A percentile compares a stretch with the other conserved stretches of the same genome.
These are phyloP conservation scores for Artemisia annua DNA, from an alignment of 129 eudicot genomes.

Conservation along the genomic window DNA sequence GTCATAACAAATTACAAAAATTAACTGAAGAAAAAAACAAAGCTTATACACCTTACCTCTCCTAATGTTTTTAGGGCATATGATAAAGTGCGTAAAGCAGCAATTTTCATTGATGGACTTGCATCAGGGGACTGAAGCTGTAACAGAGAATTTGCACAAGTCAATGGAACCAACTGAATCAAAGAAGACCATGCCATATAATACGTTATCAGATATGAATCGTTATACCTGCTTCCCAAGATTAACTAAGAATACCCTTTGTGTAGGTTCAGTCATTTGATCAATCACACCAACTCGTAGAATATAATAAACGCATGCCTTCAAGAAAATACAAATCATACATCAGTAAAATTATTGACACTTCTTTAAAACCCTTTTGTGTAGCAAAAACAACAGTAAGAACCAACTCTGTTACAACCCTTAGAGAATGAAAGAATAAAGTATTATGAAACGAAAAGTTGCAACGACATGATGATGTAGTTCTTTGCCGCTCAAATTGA, in stretches of 20 bases:
- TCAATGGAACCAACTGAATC: conserved; percentile 15
- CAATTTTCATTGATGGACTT: conserved; percentile 78
- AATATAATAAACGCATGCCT: conserved; percentile 95
- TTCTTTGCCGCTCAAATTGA: conserved; percentile 18
- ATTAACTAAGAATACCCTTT: conserved; percentile 77
- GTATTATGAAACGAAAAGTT: conserved; percentile 17
- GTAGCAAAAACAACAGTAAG: conserved; percentile 12
- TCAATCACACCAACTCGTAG: conserved; percentile 94
- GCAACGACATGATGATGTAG: conserved; percentile 10
- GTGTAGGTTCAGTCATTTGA: conserved; percentile 98
- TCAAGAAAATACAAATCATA: conserved; percentile 41
- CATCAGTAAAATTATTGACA: conserved; percentile 32
- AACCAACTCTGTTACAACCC: conserved; percentile 5
- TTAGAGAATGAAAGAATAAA: conserved; percentile 11
- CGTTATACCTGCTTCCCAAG: conserved; percentile 78
- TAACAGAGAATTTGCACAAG: conserved; percentile 24
- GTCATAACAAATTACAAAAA: conserved; percentile 7
- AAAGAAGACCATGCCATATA: conserved; percentile 9
- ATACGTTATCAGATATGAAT: conserved; percentile 5
- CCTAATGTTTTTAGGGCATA: conserved; percentile 82
- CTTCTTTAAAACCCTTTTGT: conserved; percentile 2
- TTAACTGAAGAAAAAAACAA: neutral
- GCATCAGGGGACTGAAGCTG: conserved; percentile 85
- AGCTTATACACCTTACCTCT: conserved; percentile 60
- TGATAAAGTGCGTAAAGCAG: conserved; percentile 82